A percentile compares a stretch with the other conserved stretches of the same genome.
Evolutionary conservation across 169 alveolate species (phyloP).

Genomic region (Plasmodium gaboni): DNA sequence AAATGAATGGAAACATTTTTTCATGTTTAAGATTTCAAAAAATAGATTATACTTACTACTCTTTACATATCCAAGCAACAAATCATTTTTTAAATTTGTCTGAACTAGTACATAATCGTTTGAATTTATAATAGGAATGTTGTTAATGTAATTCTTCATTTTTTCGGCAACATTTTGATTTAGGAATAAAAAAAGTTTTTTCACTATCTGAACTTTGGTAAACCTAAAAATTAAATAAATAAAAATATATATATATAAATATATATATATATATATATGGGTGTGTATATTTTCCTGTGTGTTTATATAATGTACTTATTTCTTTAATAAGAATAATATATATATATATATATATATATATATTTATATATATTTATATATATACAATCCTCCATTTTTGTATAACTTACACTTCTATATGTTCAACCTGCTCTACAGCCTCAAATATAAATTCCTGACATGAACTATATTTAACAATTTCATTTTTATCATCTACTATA

Average conservation of each 20-base stretch:
- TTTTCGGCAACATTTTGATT: constrained; percentile 19
- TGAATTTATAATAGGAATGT: constrained; percentile 41
- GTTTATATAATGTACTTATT: not conserved
- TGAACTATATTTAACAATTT: constrained; percentile 3
- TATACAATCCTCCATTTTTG: not conserved
- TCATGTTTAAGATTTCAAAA: constrained; percentile 64
- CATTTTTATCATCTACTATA: not conserved
- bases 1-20: constrained; percentile 12
- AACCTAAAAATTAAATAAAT: constrained; percentile 28
- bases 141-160: constrained; percentile 19
- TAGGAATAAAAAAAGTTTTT: constrained; percentile 25
- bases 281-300: not conserved
- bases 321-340: too few relatives aligned
- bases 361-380: too few relatives aligned
- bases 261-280: not conserved
- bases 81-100: constrained; percentile 57
- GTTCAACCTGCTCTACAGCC: constrained; percentile 42
- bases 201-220: constrained; percentile 35
- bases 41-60: constrained; percentile 52
- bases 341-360: too few relatives aligned
- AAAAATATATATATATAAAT: not conserved
- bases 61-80: constrained; percentile 59
- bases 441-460: constrained; percentile 55
- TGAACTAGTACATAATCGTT: constrained; percentile 61
- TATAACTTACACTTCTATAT: constrained; percentile 57